Conservation (phyloP, 208 protist species). For the Acanthamoeba royreba region DNA sequence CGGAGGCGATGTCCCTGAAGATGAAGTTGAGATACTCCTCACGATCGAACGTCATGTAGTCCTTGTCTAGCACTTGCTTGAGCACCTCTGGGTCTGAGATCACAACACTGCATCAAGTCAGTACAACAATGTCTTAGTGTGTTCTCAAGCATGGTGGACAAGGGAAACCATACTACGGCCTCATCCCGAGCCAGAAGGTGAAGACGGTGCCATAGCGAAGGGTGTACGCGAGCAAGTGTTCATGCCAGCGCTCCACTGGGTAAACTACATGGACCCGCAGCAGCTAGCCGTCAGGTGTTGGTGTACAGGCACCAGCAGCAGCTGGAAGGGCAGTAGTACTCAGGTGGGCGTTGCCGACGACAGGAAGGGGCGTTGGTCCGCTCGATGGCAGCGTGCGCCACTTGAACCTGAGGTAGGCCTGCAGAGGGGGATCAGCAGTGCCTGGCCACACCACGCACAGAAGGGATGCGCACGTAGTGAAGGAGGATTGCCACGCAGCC, state of each 20-base stretch:
- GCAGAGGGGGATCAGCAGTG: not conserved
- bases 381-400: not conserved
- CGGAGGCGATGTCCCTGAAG: not conserved
- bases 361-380: not conserved
- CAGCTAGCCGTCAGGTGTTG: not conserved
- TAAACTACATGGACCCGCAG: not conserved
- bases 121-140: not conserved
- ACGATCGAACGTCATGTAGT: not conserved
- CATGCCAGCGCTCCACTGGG: not conserved
- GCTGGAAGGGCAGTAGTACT: not conserved
- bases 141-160: not conserved
- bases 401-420: not conserved
- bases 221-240: not conserved
- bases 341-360: not conserved
- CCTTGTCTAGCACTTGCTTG: not conserved
- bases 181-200: not conserved
- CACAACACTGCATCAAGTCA: not conserved
- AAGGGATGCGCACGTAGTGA: not conserved
- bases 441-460: not conserved
- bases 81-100: not conserved
- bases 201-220: not conserved
- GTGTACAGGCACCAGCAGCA: not conserved
- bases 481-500: not conserved
- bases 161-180: not conserved
- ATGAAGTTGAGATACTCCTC: not conserved